These are phyloP conservation scores for Zygoascus ofunaensis DNA, from an alignment of 805 yeast species.

Conservation along the genomic window DNA sequence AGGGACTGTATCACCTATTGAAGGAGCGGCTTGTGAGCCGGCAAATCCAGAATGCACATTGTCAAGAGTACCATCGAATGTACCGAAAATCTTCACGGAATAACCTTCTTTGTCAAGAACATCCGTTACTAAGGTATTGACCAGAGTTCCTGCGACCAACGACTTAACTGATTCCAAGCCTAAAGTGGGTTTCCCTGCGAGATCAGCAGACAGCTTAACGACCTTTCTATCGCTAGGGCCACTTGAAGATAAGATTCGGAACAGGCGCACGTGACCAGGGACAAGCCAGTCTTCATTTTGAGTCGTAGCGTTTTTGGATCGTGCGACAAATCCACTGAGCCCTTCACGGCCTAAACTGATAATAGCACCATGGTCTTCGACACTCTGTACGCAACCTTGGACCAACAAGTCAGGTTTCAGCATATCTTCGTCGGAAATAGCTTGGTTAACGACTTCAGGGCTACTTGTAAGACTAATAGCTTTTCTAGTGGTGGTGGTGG, in stretches of 20 bases:
- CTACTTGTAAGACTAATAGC: conserved; percentile 64
- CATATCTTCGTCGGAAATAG: conserved; percentile 40
- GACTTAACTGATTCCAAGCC: conserved; percentile 69
- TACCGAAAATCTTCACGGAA: conserved; percentile 62
- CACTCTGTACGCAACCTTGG: conserved; percentile 68
- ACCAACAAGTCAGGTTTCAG: conserved; percentile 49
- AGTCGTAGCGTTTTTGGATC: conserved; percentile 43
- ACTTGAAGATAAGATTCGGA: conserved; percentile 42
- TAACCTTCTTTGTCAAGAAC: conserved; percentile 50
- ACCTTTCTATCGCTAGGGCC: conserved; percentile 49
- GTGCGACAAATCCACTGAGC: conserved; percentile 63
- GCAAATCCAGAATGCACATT: conserved; percentile 48
- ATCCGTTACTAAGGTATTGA: conserved; percentile 61
- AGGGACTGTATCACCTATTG: conserved; percentile 32
- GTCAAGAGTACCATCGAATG: conserved; percentile 62
- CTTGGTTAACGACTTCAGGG: conserved; percentile 60
- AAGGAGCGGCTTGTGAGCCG: conserved; percentile 16
- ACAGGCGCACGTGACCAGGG: conserved; percentile 63
- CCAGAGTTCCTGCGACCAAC: conserved; percentile 74
- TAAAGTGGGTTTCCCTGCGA: conserved; percentile 16
- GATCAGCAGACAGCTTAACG: conserved; percentile 26
- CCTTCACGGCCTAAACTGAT: conserved; percentile 56
- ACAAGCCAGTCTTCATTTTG: conserved; percentile 30
- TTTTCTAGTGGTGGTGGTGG: conserved; percentile 39
- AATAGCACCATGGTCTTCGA: conserved; percentile 89